Percentiles rank a stretch among this genome's conserved stretches.
Evolutionary conservation across 1,284 basidiomycete genomes (phyloP).

Genomic region (Leccinum subfulvum): DNA sequence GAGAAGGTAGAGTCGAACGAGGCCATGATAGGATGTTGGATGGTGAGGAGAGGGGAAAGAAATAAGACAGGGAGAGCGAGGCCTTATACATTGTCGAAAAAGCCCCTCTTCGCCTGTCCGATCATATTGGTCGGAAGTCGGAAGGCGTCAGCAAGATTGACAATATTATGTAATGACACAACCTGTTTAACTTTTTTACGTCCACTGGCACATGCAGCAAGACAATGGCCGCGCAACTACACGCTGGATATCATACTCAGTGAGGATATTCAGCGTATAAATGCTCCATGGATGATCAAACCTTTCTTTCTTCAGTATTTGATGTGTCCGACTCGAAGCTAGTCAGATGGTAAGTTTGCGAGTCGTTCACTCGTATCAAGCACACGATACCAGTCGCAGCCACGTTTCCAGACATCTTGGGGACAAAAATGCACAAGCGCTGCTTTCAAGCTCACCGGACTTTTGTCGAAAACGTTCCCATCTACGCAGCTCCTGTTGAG

Average conservation of each 20-base stretch:
- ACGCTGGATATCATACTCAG: no score
- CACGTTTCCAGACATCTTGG: not conserved
- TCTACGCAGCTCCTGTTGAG: not conserved
- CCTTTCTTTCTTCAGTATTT: not conserved
- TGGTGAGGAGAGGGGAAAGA: not conserved
- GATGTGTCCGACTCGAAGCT: not conserved
- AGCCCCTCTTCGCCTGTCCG: no score
- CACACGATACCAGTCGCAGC: not conserved
- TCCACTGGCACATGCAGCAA: no score
- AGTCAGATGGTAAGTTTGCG: not conserved
- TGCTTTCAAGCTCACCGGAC: not conserved
- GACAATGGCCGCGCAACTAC: no score
- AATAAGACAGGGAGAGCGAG: not conserved
- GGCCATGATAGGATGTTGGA: not conserved
- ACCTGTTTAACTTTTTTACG: no score
- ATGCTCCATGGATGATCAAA: no score
- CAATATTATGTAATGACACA: no score
- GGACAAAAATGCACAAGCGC: not conserved
- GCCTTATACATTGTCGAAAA: not conserved
- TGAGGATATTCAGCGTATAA: no score
- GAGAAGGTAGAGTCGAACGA: not conserved
- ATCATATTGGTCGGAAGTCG: no score
- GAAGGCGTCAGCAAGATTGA: no score
- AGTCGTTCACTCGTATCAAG: not conserved
- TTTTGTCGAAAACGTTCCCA: not conserved